Base-by-base conservation (phyloP, 768 basidiomycete species). In the Tulasnella sp. region DNA sequence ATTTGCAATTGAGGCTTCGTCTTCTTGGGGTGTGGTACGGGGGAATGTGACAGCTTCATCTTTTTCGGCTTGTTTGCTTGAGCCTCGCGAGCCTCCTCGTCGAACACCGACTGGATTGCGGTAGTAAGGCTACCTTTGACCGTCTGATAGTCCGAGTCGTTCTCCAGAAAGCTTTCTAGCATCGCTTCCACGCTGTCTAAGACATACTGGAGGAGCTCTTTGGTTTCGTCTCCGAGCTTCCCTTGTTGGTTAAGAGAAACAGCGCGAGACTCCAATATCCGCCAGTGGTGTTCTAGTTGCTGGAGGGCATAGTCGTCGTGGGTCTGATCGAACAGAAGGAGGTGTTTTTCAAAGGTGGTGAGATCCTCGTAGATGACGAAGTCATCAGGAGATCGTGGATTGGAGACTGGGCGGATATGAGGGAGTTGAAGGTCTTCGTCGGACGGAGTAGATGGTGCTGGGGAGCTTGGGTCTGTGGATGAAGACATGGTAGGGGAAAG, bases 11-110 rank as follows among this genome's bases (percentile, higher is more conserved):
- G 69, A n/a, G 75, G 22, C 34, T 67, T 40, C 5, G 67, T 19
- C 29, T 42, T 69, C 14, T 64, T 40, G 67, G 38, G 14, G 7
- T 37, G 36, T 8, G 42, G 72, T 14, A 38, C 39, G 39, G 67
- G n/a, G 39, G 75, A 71, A 31, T 69, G 36, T 36, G 75, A 42
- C 31, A 64, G 19, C 29, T 40, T 45, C 22, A 64, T 25, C 34
- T 76, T 71, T 22, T 39, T 45, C 37, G 29, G 36, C 67, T 76
- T 76, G 37, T 38, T 49, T 36, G 69, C 67, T 71, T 71, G 75
- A 40, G 39, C 67, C 38, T 42, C 34, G 17, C 40, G 42, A 45
- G 42, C 52, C 34, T n/a, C 52, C 72, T 49, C 72, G 29, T 38
- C 25, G 42, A 25, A 36, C 15, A 73, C 36, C n/a, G 37, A 54